Percentiles rank a stretch among this genome's conserved stretches.
These are phyloP conservation scores for Penicillium diatomitis DNA, from an alignment of 495 filamentous ascomycete species.

Conservation along the genomic window DNA sequence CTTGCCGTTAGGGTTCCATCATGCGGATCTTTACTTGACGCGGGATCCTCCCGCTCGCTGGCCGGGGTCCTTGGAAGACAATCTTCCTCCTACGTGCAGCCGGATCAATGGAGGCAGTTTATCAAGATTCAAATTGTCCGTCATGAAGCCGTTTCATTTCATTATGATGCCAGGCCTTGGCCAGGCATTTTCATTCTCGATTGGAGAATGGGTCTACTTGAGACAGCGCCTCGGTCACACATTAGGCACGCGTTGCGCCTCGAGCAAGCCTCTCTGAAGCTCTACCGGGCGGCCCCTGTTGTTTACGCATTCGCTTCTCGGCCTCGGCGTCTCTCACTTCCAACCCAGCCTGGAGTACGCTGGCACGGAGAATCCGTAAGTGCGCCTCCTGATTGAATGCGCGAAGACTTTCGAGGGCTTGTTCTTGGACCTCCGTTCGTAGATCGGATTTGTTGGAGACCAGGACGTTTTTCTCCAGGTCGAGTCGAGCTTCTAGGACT, in stretches of 20 bases:
- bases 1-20: too few species aligned
- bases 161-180: constrained; percentile 16
- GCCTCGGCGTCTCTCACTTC: constrained; percentile 46
- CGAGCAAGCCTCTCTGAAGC: background rate
- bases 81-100: too few species aligned
- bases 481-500: constrained; percentile 69
- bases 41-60: too few species aligned
- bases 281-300: background rate
- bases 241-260: background rate
- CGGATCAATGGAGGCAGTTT: too few species aligned
- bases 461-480: constrained; percentile 72
- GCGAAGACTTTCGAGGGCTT: constrained; percentile 56
- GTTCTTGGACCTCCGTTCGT: constrained; percentile 55
- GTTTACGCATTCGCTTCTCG: constrained; percentile 1
- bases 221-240: background rate
- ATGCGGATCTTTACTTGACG: too few species aligned
- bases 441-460: constrained; percentile 56
- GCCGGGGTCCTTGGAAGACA: too few species aligned
- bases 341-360: constrained; percentile 62
- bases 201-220: too few species aligned
- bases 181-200: too few species aligned
- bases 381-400: constrained; percentile 65
- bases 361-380: constrained; percentile 65
- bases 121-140: too few species aligned
- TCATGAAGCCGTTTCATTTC: too few species aligned